These are phyloP conservation scores for Periglandula ipomoeae DNA, from an alignment of 2,329 filamentous ascomycete species.

Conservation along the genomic window DNA sequence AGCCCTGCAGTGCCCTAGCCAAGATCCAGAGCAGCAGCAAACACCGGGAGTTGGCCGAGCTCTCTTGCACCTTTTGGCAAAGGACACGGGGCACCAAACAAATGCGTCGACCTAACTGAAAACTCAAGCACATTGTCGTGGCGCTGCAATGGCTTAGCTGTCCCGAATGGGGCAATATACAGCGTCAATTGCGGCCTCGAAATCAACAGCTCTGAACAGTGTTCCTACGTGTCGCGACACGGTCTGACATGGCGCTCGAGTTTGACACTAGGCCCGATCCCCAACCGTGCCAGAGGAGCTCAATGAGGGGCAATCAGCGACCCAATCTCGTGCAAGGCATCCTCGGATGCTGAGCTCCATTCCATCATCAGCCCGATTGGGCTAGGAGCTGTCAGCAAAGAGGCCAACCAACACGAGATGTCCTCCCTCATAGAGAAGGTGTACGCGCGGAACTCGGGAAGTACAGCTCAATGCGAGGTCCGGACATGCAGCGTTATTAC, in stretches of 20 bases:
- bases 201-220: not conserved
- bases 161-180: not conserved
- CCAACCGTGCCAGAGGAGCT: not conserved
- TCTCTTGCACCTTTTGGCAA: not conserved
- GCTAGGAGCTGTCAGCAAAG: not conserved
- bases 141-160: slow-evolving; percentile 1
- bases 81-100: not conserved
- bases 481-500: no score
- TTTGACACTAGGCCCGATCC: not conserved
- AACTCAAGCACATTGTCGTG: not conserved
- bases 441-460: no score
- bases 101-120: not conserved
- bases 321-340: no score
- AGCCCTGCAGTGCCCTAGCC: not conserved
- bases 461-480: no score
- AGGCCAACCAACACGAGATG: not conserved
- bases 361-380: not conserved
- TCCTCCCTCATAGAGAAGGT: not conserved
- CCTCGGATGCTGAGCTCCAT: not conserved
- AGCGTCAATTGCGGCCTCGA: not conserved
- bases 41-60: not conserved
- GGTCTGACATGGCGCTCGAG: slow-evolving; percentile 2
- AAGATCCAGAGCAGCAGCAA: not conserved
- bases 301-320: not conserved
- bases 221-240: not conserved